Percentiles rank a stretch among this genome's conserved stretches.
These are phyloP conservation scores for Penicillium sp. DNA, from an alignment of 2,329 filamentous ascomycete species.

Conservation along the genomic window DNA sequence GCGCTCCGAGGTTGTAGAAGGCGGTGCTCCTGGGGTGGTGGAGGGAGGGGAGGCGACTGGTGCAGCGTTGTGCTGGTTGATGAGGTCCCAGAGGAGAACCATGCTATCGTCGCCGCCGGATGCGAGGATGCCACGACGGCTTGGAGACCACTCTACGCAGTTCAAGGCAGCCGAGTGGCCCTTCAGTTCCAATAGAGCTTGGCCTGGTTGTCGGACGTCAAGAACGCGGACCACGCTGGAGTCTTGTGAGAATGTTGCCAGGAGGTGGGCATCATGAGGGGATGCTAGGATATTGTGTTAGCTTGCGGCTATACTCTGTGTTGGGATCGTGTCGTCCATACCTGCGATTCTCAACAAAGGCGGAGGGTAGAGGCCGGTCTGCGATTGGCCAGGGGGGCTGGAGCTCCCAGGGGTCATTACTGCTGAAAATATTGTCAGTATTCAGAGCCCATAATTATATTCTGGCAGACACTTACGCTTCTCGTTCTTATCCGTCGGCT, in stretches of 20 bases:
- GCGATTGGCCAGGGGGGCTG: slow-evolving; percentile 71
- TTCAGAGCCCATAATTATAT: neutral
- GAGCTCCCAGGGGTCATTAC: slow-evolving; percentile 55
- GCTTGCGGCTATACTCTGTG: slow-evolving; percentile 7
- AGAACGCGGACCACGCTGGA: slow-evolving; percentile 90
- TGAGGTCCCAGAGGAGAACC: slow-evolving; percentile 89
- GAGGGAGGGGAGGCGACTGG: slow-evolving; percentile 43
- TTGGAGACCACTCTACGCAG: slow-evolving; percentile 93
- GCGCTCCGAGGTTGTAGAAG: slow-evolving; percentile 41
- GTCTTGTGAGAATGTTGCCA: slow-evolving; percentile 96
- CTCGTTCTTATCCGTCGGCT: slow-evolving; percentile 82
- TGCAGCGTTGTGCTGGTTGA: slow-evolving; percentile 63
- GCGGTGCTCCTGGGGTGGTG: slow-evolving; percentile 24
- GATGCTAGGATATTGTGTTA: slow-evolving; percentile 58
- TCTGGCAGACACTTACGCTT: slow-evolving; percentile 53
- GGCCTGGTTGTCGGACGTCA: slow-evolving; percentile 92
- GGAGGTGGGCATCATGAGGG: slow-evolving; percentile 89
- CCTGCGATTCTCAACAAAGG: slow-evolving; percentile 46
- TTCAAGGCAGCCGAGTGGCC: slow-evolving; percentile 85
- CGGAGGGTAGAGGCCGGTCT: slow-evolving; percentile 57
- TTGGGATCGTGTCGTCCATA: slow-evolving; percentile 24
- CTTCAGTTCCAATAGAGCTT: slow-evolving; percentile 87
- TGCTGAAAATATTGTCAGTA: slow-evolving; percentile 19
- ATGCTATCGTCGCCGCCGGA: slow-evolving; percentile 90
- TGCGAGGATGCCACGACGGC: slow-evolving; percentile 80